phyloP scores from a whole-genome alignment of 2,329 filamentous ascomycete genomes.

The Alternaria alternata region DNA sequence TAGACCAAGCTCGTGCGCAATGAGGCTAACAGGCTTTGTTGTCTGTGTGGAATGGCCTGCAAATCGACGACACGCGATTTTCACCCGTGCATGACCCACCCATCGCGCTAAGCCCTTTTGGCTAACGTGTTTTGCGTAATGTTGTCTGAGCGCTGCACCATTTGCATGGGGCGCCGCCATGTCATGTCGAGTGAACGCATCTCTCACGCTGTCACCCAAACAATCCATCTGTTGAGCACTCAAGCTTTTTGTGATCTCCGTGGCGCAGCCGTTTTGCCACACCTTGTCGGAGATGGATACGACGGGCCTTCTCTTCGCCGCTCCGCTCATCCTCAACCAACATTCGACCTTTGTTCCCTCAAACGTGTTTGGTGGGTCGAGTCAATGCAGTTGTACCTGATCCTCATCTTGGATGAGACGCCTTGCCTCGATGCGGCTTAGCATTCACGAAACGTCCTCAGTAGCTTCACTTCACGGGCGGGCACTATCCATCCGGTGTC shows the following conservation, averaged over 20 bases:
- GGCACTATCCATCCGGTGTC: slow-evolving; percentile 26
- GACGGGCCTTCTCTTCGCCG: slow-evolving; percentile 6
- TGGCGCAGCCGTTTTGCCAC: slow-evolving; percentile 19
- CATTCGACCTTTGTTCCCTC: slow-evolving; percentile 10
- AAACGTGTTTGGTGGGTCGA: slow-evolving; percentile 33
- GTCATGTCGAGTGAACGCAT: slow-evolving; percentile 18
- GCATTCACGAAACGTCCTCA: slow-evolving; percentile 16
- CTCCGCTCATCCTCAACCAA: slow-evolving; percentile 7
- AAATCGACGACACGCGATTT: slow-evolving; percentile 33
- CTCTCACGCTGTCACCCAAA: slow-evolving; percentile 11
- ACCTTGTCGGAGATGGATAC: slow-evolving; percentile 4
- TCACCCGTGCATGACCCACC: slow-evolving; percentile 23
- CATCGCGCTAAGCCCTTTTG: slow-evolving; percentile 4
- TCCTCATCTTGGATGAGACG: slow-evolving; percentile 22
- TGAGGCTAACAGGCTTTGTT: slow-evolving; percentile 33
- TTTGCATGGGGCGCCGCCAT: slow-evolving; percentile 8
- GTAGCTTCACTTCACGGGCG: slow-evolving; percentile 29
- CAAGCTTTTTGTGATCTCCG: slow-evolving; percentile 17
- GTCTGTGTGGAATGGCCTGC: slow-evolving; percentile 30
- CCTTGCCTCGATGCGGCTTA: slow-evolving; percentile 25
- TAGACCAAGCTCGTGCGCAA: slow-evolving; percentile 25
- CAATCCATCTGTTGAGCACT: slow-evolving; percentile 9
- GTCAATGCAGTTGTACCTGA: slow-evolving; percentile 34
- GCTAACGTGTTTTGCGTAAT: slow-evolving; percentile 17
- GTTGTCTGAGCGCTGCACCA: slow-evolving; percentile 7